Evolutionary conservation across 176 grass and related monocot species (phyloP).

Genomic region (Poa annua): DNA sequence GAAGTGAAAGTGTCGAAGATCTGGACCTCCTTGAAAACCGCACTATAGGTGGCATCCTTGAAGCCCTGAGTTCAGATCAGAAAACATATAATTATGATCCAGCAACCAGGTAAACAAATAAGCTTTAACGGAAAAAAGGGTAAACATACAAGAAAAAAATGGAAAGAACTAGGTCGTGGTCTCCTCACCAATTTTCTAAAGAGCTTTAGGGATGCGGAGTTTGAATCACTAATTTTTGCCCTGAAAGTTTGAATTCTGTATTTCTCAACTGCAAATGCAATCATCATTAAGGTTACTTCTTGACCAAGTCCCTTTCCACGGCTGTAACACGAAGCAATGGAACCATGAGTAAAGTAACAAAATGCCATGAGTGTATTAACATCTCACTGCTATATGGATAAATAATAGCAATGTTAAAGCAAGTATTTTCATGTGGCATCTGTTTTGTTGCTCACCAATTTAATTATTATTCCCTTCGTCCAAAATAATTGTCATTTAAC

Average conservation of each 20-base stretch:
- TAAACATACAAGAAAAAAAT: too few relatives aligned
- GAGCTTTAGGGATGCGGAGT: conserved; percentile 72
- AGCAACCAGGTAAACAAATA: not conserved
- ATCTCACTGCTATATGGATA: not conserved
- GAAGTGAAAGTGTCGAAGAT: not conserved
- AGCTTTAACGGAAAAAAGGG: too few relatives aligned
- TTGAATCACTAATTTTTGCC: conserved; percentile 90
- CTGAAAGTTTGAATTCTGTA: conserved; percentile 76
- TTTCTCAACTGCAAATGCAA: conserved; percentile 76
- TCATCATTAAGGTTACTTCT: conserved; percentile 79
- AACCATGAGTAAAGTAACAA: not conserved
- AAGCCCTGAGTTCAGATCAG: conserved; percentile 61
- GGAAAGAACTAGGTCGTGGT: not conserved
- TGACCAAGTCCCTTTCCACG: conserved; percentile 81
- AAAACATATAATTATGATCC: conserved; percentile 23
- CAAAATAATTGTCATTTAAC: too few relatives aligned
- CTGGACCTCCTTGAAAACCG: conserved; percentile 78
- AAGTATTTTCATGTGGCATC: not conserved
- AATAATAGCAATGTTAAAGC: not conserved
- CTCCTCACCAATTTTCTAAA: conserved; percentile 78
- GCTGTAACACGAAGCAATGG: conserved; percentile 22
- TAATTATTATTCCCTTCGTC: not conserved
- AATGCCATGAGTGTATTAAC: not conserved
- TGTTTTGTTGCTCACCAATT: conserved; percentile 13
- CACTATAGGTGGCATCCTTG: conserved; percentile 73